Percentiles rank a stretch among this genome's conserved stretches.
Conservation (phyloP, 169 alveolate species). For the Eimeria sp. region DNA sequence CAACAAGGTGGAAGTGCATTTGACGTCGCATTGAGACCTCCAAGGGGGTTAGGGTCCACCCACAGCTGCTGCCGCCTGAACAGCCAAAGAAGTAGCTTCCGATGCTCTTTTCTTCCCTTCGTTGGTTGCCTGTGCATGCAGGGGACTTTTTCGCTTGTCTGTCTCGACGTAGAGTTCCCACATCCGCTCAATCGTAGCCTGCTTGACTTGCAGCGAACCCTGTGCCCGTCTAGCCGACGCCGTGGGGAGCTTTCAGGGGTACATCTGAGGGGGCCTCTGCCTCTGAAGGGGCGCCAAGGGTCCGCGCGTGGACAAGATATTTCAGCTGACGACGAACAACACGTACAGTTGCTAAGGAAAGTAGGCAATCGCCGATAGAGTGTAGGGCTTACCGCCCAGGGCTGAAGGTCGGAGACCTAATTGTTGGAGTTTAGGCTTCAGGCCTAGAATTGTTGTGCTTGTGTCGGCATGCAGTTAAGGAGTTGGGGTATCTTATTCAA, state of each 20-base stretch:
- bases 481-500: neutral
- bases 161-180: slow-evolving; percentile 78
- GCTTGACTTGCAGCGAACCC: slow-evolving; percentile 5
- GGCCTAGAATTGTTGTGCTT: neutral
- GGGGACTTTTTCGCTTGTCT: slow-evolving; percentile 83
- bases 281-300: neutral
- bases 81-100: neutral
- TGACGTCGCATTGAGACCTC: neutral
- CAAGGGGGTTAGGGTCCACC: neutral
- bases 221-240: neutral
- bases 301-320: neutral
- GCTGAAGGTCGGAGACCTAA: neutral
- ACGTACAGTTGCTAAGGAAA: neutral
- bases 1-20: neutral
- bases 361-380: neutral
- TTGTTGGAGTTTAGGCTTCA: neutral
- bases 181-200: slow-evolving; percentile 75
- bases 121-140: neutral
- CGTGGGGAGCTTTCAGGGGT: neutral
- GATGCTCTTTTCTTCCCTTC: neutral
- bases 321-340: slow-evolving; percentile 28
- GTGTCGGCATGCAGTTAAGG: neutral
- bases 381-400: neutral
- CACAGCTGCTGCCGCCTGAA: neutral
- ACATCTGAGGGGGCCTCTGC: neutral